phyloP scores from a whole-genome alignment of 345 rosid species.

The Anastatica hierochuntica region DNA sequence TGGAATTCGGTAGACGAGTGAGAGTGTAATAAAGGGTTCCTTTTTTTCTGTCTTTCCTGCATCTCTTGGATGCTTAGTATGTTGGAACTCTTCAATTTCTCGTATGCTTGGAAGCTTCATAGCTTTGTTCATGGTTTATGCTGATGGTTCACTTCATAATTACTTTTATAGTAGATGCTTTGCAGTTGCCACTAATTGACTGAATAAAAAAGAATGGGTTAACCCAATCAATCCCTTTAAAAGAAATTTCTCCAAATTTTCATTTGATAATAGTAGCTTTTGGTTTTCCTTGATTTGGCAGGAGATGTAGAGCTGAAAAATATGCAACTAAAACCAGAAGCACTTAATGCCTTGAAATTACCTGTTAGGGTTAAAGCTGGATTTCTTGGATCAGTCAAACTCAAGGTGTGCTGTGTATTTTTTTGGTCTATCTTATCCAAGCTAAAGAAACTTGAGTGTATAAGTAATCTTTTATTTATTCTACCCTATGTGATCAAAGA shows the following conservation, averaged over 20 bases:
- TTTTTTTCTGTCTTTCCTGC: background rate
- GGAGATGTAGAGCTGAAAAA: constrained; percentile 93
- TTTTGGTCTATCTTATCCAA: background rate
- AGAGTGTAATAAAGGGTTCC: background rate
- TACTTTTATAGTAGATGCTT: background rate
- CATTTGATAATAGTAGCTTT: background rate
- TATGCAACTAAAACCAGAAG: constrained; percentile 98
- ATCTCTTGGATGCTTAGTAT: background rate
- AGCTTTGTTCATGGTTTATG: constrained; percentile 4
- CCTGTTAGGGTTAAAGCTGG: constrained; percentile 99
- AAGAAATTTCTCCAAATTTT: background rate
- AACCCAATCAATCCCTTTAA: too few species aligned
- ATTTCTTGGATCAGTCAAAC: constrained; percentile 95
- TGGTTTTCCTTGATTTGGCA: constrained; percentile 19
- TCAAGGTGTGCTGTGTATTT: constrained; percentile 54
- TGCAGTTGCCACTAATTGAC: background rate
- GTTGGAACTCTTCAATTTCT: background rate
- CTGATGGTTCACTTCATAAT: background rate
- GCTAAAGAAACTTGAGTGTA: background rate
- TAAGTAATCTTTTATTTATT: background rate
- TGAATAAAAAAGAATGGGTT: background rate
- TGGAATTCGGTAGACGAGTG: background rate
- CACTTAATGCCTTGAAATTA: constrained; percentile 84
- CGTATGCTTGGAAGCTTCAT: background rate
- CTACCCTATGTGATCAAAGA: background rate